phyloP scores from a whole-genome alignment of 2,329 filamentous ascomycete species.

The Aspergillus bombycis region DNA sequence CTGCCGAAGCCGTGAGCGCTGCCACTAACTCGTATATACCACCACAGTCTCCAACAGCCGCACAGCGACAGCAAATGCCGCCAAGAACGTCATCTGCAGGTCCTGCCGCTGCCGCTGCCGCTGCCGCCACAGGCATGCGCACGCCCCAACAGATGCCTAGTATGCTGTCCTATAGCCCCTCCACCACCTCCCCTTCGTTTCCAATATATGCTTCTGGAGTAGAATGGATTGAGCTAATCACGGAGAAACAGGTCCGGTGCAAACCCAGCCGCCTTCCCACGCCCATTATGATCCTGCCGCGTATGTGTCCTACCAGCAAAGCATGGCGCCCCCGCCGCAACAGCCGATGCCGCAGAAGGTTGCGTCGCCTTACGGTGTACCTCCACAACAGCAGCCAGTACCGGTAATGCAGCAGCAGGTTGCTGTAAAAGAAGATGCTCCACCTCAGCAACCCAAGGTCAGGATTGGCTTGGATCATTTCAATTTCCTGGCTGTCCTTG shows the following conservation, averaged over 20 bases:
- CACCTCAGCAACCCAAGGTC: slow-evolving; percentile 44
- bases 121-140: slow-evolving; percentile 51
- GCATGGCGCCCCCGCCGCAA: slow-evolving; percentile 27
- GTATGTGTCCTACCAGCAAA: slow-evolving; percentile 43
- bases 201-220: slow-evolving; percentile 32
- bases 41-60: slow-evolving; percentile 49
- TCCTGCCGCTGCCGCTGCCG: slow-evolving; percentile 52
- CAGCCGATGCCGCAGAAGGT: slow-evolving; percentile 23
- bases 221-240: slow-evolving; percentile 28
- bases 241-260: slow-evolving; percentile 46
- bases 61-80: slow-evolving; percentile 49
- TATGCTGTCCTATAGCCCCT: slow-evolving; percentile 25
- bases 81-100: slow-evolving; percentile 55
- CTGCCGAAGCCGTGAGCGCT: slow-evolving; percentile 47
- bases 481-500: slow-evolving; percentile 96
- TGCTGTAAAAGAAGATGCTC: slow-evolving; percentile 33
- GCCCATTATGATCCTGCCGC: slow-evolving; percentile 48
- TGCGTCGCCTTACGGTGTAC: slow-evolving; percentile 32
- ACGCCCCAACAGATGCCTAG: slow-evolving; percentile 46
- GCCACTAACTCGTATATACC: slow-evolving; percentile 45
- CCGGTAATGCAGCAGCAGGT: slow-evolving; percentile 27
- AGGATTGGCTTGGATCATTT: slow-evolving; percentile 97
- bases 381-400: slow-evolving; percentile 28
- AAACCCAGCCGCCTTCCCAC: slow-evolving; percentile 50
- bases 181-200: background rate